Evolutionary conservation across 73 alveolate genomes (phyloP).

Genomic region (Paramecium sonneborni): DNA sequence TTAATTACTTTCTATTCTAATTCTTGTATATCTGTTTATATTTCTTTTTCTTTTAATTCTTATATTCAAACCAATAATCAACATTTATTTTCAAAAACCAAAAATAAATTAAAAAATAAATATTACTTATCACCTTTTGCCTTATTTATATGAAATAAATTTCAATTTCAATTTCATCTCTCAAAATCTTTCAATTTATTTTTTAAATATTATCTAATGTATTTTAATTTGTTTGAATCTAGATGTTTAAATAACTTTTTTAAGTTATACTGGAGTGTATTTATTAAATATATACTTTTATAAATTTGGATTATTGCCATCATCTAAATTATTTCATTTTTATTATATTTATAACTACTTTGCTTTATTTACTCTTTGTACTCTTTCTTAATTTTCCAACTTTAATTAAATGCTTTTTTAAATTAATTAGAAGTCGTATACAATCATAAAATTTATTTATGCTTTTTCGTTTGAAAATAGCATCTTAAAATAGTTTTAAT

Average conservation of each 20-base stretch:
- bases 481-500: background rate
- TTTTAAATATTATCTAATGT: slow-evolving; percentile 3
- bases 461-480: background rate
- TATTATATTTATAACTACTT: background rate
- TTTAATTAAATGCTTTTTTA: background rate
- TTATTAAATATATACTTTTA: background rate
- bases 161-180: background rate
- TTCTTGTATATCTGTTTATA: too few relatives aligned
- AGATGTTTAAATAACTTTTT: background rate
- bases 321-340: background rate
- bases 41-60: too few relatives aligned
- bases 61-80: too few relatives aligned
- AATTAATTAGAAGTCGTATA: background rate
- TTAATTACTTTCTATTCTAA: slow-evolving; percentile 12
- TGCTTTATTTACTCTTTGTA: background rate
- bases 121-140: too few relatives aligned
- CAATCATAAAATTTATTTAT: background rate
- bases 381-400: background rate
- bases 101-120: too few relatives aligned
- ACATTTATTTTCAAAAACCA: too few relatives aligned
- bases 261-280: background rate
- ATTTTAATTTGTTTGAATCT: background rate
- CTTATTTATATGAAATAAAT: background rate
- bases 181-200: slow-evolving; percentile 33
- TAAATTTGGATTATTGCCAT: background rate